These are phyloP conservation scores for Darksidea phi DNA, from an alignment of 495 filamentous ascomycete genomes.

Conservation along the genomic window DNA sequence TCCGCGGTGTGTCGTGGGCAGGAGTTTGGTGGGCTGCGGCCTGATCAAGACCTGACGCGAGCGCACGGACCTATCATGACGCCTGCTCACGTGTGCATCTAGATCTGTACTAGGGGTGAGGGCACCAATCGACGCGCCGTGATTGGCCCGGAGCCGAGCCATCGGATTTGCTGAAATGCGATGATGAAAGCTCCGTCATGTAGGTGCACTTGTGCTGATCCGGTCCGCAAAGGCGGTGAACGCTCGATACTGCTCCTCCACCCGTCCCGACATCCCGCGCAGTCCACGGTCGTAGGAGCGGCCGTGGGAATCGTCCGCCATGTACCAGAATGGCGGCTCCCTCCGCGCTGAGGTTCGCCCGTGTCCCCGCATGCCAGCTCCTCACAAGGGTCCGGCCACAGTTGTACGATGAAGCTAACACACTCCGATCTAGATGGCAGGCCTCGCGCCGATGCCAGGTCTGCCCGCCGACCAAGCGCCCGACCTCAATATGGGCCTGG, in stretches of 20 bases:
- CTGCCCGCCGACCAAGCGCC: slow-evolving; percentile 7
- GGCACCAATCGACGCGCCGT: too few relatives aligned
- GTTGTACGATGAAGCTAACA: slow-evolving; percentile 22
- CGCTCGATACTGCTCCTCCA: background rate
- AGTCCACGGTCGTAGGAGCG: slow-evolving; percentile 4
- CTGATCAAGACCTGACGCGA: too few relatives aligned
- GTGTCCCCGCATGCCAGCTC: background rate
- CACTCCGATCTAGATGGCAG: slow-evolving; percentile 17
- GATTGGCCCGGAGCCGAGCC: too few relatives aligned
- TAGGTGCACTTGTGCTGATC: too few relatives aligned
- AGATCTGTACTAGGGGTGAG: too few relatives aligned
- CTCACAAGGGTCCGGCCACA: slow-evolving; percentile 1
- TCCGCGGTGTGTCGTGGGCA: too few relatives aligned
- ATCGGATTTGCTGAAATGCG: too few relatives aligned
- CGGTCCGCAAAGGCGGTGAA: too few relatives aligned
- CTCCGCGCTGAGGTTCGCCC: slow-evolving; percentile 29
- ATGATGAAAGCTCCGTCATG: too few relatives aligned
- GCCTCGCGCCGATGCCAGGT: slow-evolving; percentile 19
- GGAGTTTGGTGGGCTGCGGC: too few relatives aligned
- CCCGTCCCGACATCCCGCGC: background rate
- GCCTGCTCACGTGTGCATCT: too few relatives aligned
- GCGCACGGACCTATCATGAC: too few relatives aligned
- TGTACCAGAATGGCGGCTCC: slow-evolving; percentile 33
- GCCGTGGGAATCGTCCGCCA: slow-evolving; percentile 3
- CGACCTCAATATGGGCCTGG: background rate